These are phyloP conservation scores for Fusarium sp. DNA, from an alignment of 2,329 filamentous ascomycete genomes.

Conservation along the genomic window DNA sequence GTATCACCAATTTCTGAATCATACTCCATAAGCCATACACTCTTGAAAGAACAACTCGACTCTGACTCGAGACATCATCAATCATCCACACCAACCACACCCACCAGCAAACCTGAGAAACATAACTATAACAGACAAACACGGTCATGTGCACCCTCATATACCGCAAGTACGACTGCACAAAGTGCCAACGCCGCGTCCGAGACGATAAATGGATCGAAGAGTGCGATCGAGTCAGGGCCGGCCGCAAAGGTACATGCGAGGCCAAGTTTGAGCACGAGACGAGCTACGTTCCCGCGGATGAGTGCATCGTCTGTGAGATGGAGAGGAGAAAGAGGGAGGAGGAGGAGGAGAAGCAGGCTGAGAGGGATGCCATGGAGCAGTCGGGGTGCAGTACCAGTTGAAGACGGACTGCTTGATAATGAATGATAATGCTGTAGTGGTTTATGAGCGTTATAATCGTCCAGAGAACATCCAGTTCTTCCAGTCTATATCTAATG, in stretches of 20 bases:
- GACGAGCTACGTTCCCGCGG: constrained; percentile 22
- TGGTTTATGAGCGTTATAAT: neutral
- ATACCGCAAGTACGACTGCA: constrained; percentile 30
- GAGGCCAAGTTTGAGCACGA: neutral
- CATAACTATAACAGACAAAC: neutral
- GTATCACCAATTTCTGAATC: neutral
- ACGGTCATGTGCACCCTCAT: constrained; percentile 17
- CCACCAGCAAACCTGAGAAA: neutral
- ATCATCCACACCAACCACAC: neutral
- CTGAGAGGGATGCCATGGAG: neutral
- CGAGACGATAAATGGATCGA: constrained; percentile 7
- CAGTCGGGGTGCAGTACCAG: neutral
- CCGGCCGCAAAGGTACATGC: constrained; percentile 2
- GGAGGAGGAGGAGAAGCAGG: neutral
- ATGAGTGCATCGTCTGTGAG: constrained; percentile 30
- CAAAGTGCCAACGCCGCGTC: constrained; percentile 25
- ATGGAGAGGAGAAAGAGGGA: constrained; percentile 10
- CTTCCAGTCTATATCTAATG: constrained; percentile 8
- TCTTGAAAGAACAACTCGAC: neutral
- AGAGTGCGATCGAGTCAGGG: constrained; percentile 1
- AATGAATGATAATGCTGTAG: neutral
- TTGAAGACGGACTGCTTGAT: neutral
- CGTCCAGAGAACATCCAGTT: neutral
- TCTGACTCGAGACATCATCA: neutral
- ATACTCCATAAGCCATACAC: neutral